Conservation (phyloP, 1,284 basidiomycete species). For the Moniliophthora roreri region DNA sequence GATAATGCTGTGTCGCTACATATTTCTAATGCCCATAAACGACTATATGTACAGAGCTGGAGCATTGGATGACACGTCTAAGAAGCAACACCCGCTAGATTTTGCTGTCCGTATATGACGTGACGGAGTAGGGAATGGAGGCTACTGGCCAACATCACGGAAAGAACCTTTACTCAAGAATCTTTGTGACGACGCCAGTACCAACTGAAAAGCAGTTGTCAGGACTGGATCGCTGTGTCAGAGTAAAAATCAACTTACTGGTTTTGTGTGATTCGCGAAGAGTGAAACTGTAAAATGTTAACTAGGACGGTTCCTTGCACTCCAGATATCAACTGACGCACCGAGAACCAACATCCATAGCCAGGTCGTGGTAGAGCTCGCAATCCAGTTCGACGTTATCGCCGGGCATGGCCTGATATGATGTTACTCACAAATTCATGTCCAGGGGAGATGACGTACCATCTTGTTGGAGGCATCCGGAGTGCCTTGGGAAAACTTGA, state of each 20-base stretch:
- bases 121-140: not conserved
- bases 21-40: too few relatives aligned
- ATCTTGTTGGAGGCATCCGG: constrained; percentile 80
- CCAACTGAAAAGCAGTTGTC: constrained; percentile 56
- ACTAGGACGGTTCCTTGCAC: constrained; percentile 2
- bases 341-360: constrained; percentile 89
- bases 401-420: constrained; percentile 88
- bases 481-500: constrained; percentile 88
- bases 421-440: constrained; percentile 9
- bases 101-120: not conserved
- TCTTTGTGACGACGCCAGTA: constrained; percentile 88
- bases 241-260: constrained; percentile 46
- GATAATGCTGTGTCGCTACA: too few relatives aligned
- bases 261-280: constrained; percentile 97
- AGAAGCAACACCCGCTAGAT: not conserved
- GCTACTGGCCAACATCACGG: constrained; percentile 5
- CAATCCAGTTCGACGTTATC: constrained; percentile 97
- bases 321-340: constrained; percentile 39
- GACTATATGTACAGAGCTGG: not conserved
- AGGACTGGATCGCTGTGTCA: not conserved
- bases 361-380: constrained; percentile 85
- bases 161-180: constrained; percentile 55
- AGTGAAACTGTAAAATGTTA: constrained; percentile 67
- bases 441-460: constrained; percentile 37
- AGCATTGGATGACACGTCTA: not conserved